Percentiles rank a stretch among this genome's conserved stretches.
Conservation (phyloP, 345 rosid species). For the Chamaenerion angustifolium region DNA sequence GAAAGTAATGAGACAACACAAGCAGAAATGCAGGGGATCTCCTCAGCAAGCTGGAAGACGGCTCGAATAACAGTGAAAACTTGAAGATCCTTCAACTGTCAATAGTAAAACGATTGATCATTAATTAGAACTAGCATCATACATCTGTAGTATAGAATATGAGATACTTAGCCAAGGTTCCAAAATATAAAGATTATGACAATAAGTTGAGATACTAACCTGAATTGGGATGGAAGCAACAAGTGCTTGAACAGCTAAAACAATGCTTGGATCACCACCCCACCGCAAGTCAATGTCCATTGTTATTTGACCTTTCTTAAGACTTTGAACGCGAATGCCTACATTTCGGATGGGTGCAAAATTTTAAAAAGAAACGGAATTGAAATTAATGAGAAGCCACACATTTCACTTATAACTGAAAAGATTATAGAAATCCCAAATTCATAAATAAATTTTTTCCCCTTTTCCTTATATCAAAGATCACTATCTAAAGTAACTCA, state of each 20-base stretch:
- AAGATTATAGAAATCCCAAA: no score
- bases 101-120: no score
- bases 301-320: conserved; percentile 80
- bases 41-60: conserved; percentile 89
- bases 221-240: conserved; percentile 97
- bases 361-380: not conserved
- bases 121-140: no score
- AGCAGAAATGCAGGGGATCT: conserved; percentile 98
- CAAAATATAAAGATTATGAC: not conserved
- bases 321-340: conserved; percentile 95
- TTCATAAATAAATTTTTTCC: no score
- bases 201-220: conserved; percentile 20
- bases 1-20: conserved; percentile 89
- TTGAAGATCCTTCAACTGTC: conserved; percentile 94
- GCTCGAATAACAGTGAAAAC: conserved; percentile 83
- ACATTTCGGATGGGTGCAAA: conserved; percentile 12
- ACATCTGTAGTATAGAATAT: no score
- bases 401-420: no score
- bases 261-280: conserved; percentile 96
- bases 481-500: not conserved
- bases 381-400: not conserved
- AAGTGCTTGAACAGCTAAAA: conserved; percentile 75
- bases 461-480: not conserved
- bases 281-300: conserved; percentile 96
- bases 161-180: no score